Conservation (phyloP, 305 asterid genomes). For the Plantago coronopus region DNA sequence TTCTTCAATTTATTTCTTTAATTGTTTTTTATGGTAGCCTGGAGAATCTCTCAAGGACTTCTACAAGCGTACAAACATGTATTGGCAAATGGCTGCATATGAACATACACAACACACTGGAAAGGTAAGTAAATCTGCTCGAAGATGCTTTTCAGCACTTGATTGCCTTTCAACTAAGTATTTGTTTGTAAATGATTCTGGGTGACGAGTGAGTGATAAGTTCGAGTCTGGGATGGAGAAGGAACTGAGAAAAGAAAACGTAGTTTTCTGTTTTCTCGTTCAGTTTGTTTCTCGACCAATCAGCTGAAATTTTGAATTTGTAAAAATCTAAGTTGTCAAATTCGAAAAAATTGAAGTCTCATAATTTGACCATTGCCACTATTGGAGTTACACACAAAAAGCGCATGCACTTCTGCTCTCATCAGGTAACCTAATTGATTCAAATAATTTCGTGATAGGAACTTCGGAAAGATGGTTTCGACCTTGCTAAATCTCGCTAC, state of each 20-base stretch:
- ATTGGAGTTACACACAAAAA: too few relatives aligned
- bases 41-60: constrained; percentile 90
- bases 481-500: constrained; percentile 84
- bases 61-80: constrained; percentile 84
- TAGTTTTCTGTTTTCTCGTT: too few relatives aligned
- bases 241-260: too few relatives aligned
- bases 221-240: too few relatives aligned
- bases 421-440: not conserved
- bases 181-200: too few relatives aligned
- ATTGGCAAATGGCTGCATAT: constrained; percentile 99
- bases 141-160: constrained; percentile 13
- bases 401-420: too few relatives aligned
- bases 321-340: too few relatives aligned
- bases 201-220: too few relatives aligned
- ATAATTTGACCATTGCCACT: too few relatives aligned
- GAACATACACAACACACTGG: constrained; percentile 98
- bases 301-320: too few relatives aligned
- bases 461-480: constrained; percentile 95
- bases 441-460: constrained; percentile 39
- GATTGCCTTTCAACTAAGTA: not conserved
- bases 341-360: too few relatives aligned
- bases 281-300: too few relatives aligned
- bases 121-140: constrained; percentile 55
- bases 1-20: constrained; percentile 18
- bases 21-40: constrained; percentile 39